Evolutionary conservation across 2,329 filamentous ascomycete species (phyloP).

Genomic region (Biscogniauxia mediterranea): DNA sequence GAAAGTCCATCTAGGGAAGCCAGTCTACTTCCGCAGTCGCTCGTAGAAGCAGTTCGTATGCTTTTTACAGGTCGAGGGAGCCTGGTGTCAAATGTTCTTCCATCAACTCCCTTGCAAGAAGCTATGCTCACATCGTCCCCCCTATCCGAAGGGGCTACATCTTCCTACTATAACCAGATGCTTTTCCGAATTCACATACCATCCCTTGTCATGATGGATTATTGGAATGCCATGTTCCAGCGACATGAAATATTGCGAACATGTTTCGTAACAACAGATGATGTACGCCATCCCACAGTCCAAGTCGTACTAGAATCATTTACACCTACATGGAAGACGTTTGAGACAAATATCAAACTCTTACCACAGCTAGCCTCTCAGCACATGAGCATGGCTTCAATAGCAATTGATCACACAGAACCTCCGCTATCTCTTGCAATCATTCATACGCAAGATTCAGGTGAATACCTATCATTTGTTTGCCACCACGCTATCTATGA

Average conservation of each 20-base stretch:
- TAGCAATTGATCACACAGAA: constrained; percentile 42
- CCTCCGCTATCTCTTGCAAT: constrained; percentile 47
- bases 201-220: constrained; percentile 47
- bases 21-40: constrained; percentile 20
- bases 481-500: constrained; percentile 87
- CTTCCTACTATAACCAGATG: constrained; percentile 71
- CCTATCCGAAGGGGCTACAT: constrained; percentile 27
- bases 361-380: constrained; percentile 23
- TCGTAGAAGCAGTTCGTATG: constrained; percentile 31
- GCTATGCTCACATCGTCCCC: constrained; percentile 69
- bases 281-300: constrained; percentile 60
- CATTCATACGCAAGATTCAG: constrained; percentile 30
- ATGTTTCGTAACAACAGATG: constrained; percentile 66
- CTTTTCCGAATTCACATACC: constrained; percentile 58
- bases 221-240: constrained; percentile 61
- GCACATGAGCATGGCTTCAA: constrained; percentile 40
- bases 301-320: constrained; percentile 65
- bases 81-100: constrained; percentile 58
- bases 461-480: constrained; percentile 45
- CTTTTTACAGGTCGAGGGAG: constrained; percentile 33
- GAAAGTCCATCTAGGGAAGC: neutral
- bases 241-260: constrained; percentile 79
- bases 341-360: constrained; percentile 22
- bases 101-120: constrained; percentile 85
- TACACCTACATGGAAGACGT: constrained; percentile 39